Evolutionary conservation across 768 basidiomycete genomes (phyloP), one percentile per base, ranked within the genome.

Genomic region (Mycena albidolilacea): DNA sequence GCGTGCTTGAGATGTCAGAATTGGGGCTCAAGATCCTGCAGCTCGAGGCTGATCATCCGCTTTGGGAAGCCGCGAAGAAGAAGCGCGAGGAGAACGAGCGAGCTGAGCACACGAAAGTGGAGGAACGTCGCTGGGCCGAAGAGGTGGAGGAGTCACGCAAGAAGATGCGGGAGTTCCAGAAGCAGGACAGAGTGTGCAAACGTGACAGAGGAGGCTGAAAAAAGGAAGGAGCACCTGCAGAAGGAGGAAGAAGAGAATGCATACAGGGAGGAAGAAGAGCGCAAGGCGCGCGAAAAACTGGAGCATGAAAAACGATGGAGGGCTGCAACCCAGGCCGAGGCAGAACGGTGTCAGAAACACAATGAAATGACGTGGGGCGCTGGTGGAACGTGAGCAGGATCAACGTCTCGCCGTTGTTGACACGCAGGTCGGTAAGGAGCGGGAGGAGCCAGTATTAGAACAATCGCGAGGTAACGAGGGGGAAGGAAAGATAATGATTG

Each of bases 401-500:
- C 57, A 77, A 75, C 55, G 79, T 79, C 67, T 77, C 79, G 23
- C 23, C 23, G 23, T 23, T 2, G 23, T 23, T 12, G 79, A 80
- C 62, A 46, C 60, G 30, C 67, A 74, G 48, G 23, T 23, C 23
- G 23, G 23, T 23, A 23, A 23, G 23, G 23, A 23, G 23, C 23
- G 23, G 23, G 23, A 23, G 23, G 23, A 23, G 23, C 23, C 23
- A 23, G 23, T 23, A 23, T 23, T 23, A 23, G 23, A 23, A 23
- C 23, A 2, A 23, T 23, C 23, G 23, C 23, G 2, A 23, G 23
- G 23, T 2, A 23, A 23, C 23, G 23, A 23, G 23, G 23, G 23
- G 23, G 23, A 23, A 23, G 23, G 23, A 23, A 23, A 23, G 23
- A 23, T 23, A 23, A 23, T 23, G 23, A 23, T 23, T 23, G 23